These are phyloP conservation scores for Lactarius indigo DNA, from an alignment of 768 basidiomycete genomes.

Conservation along the genomic window DNA sequence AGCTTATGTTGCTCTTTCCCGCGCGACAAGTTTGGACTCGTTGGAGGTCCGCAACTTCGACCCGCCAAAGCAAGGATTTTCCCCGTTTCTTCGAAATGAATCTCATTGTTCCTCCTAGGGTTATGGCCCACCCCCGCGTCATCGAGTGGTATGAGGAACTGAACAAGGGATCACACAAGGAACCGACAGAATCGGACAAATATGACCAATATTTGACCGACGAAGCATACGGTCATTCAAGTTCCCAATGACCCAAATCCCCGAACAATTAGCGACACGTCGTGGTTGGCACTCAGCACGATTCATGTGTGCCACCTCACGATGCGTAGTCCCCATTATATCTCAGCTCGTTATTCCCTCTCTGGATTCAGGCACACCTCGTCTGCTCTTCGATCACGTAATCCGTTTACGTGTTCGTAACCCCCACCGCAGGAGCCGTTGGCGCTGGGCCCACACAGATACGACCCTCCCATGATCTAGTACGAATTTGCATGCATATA, in stretches of 20 bases:
- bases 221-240: neutral
- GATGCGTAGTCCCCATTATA: neutral
- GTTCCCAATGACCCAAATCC: neutral
- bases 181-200: neutral
- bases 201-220: neutral
- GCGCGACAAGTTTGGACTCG: constrained; percentile 60
- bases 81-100: neutral
- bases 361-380: neutral
- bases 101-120: constrained; percentile 37
- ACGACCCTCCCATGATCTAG: neutral
- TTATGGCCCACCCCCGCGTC: constrained; percentile 59
- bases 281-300: neutral
- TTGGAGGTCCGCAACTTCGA: constrained; percentile 66
- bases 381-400: too few relatives aligned
- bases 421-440: too few relatives aligned
- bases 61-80: constrained; percentile 45
- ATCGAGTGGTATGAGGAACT: constrained; percentile 43
- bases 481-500: neutral
- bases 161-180: neutral
- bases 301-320: neutral
- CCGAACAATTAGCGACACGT: neutral
- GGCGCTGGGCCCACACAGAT: too few relatives aligned
- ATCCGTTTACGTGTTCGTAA: too few relatives aligned
- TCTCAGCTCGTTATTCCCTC: neutral
- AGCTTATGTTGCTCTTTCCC: constrained; percentile 73